Evolutionary conservation across 345 rosid genomes (phyloP).

Genomic region (Diplotaxis tenuifolia): DNA sequence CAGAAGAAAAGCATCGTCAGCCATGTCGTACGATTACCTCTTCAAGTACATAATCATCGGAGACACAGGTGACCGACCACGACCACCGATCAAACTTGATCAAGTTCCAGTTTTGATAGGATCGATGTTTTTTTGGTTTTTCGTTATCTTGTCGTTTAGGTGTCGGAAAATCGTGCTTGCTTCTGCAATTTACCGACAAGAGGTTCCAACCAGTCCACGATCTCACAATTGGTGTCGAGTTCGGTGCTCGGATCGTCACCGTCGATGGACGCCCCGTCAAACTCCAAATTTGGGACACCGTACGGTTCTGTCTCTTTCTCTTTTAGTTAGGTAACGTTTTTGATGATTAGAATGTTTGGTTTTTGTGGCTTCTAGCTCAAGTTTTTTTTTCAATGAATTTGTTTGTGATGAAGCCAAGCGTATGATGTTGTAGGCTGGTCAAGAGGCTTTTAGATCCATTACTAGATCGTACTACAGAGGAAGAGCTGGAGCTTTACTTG

Average conservation of each 20-base stretch:
- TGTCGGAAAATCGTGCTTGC: constrained; percentile 65
- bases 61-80: too few relatives aligned
- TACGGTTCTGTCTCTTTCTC: constrained; percentile 19
- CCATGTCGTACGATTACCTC: too few relatives aligned
- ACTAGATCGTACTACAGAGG: too few relatives aligned
- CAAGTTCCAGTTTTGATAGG: too few relatives aligned
- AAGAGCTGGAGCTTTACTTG: too few relatives aligned
- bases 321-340: not conserved
- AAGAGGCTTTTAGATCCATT: constrained; percentile 98
- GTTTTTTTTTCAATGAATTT: not conserved
- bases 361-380: not conserved
- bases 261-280: constrained; percentile 61
- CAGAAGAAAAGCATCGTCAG: too few relatives aligned
- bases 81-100: too few relatives aligned
- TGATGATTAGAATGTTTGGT: not conserved
- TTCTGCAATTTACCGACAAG: constrained; percentile 67
- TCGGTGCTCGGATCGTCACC: constrained; percentile 66
- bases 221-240: constrained; percentile 71
- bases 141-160: constrained; percentile 34
- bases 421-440: constrained; percentile 67
- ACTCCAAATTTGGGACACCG: constrained; percentile 78
- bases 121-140: too few relatives aligned
- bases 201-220: constrained; percentile 72
- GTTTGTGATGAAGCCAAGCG: not conserved
- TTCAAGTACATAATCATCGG: too few relatives aligned